These are phyloP conservation scores for Botrytis paeoniae DNA, from an alignment of 2,329 filamentous ascomycete genomes.

Conservation along the genomic window DNA sequence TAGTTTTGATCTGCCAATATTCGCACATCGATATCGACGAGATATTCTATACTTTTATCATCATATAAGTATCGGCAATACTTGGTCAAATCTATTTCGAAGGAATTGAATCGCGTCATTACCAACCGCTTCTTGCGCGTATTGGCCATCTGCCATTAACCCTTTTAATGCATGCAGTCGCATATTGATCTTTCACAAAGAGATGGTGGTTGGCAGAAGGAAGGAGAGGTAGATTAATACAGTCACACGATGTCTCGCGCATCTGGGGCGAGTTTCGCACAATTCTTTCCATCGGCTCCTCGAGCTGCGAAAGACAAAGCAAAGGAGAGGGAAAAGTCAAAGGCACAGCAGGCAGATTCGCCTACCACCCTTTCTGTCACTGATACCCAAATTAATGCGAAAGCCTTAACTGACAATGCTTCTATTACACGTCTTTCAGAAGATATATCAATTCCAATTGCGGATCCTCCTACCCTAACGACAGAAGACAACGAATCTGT, in stretches of 20 bases:
- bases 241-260: conserved; percentile 71
- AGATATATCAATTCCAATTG: conserved; percentile 25
- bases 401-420: conserved; percentile 36
- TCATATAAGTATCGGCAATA: not conserved
- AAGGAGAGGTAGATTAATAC: conserved; percentile 37
- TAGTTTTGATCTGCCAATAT: conserved; percentile 4
- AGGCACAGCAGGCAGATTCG: conserved; percentile 40
- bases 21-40: conserved; percentile 22
- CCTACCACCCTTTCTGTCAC: conserved; percentile 35
- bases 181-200: conserved; percentile 28
- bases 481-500: conserved; percentile 57
- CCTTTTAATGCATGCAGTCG: conserved; percentile 33
- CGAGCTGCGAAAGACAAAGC: conserved; percentile 51
- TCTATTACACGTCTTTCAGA: conserved; percentile 30
- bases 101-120: conserved; percentile 24
- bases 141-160: conserved; percentile 24
- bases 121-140: conserved; percentile 30
- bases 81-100: conserved; percentile 16
- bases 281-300: conserved; percentile 81
- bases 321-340: conserved; percentile 59
- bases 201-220: conserved; percentile 37
- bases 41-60: not conserved
- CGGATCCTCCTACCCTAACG: conserved; percentile 29
- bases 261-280: conserved; percentile 72
- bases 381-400: conserved; percentile 37